phyloP scores from a whole-genome alignment of 2,329 filamentous ascomycete genomes.

The Botryotinia narcissicola region DNA sequence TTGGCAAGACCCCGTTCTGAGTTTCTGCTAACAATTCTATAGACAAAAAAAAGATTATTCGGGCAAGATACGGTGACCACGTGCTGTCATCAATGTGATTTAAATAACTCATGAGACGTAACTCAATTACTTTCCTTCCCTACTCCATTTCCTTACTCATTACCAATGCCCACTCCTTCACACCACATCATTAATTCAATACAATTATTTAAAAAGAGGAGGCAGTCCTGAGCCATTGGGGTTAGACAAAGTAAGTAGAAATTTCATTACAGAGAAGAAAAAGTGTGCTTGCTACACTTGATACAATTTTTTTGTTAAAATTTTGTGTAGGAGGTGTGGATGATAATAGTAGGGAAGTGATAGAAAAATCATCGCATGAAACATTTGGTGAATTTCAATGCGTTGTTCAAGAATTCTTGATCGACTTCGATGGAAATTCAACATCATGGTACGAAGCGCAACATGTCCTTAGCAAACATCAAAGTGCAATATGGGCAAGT shows the following conservation, averaged over 20 bases:
- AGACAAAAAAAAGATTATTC: conserved; percentile 5
- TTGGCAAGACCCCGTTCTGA: conserved; percentile 6
- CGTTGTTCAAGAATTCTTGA: neutral
- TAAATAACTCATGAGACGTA: neutral
- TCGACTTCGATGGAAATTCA: neutral
- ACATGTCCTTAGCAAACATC: neutral
- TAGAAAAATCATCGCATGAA: neutral
- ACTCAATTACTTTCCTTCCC: neutral
- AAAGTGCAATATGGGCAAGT: neutral
- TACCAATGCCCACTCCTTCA: neutral
- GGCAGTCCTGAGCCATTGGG: neutral
- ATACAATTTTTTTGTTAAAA: neutral
- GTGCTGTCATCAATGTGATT: neutral
- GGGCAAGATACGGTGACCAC: neutral
- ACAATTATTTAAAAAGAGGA: neutral
- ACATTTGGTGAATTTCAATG: neutral
- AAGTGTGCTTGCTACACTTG: neutral
- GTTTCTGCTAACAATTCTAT: neutral
- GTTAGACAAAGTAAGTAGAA: conserved; percentile 7
- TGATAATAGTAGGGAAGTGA: neutral
- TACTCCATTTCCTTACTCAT: neutral
- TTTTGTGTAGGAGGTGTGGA: neutral
- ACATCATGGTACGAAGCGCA: neutral
- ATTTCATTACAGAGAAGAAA: conserved; percentile 1
- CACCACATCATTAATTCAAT: neutral